phyloP scores from a whole-genome alignment of 768 basidiomycete species.

The Lentinula raphanica region DNA sequence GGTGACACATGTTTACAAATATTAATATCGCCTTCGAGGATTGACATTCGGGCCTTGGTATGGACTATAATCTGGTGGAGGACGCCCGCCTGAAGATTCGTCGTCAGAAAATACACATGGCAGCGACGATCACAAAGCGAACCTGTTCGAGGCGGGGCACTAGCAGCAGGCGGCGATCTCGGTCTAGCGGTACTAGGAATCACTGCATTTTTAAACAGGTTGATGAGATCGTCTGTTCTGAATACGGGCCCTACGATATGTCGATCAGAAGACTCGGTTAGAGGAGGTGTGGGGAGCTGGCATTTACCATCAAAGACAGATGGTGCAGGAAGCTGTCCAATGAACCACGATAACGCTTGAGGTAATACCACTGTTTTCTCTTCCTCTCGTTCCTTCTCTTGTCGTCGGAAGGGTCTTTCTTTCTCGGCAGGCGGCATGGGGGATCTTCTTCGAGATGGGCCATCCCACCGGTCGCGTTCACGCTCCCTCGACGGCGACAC shows the following conservation, averaged over 20 bases:
- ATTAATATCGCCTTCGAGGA: constrained; percentile 22
- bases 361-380: constrained; percentile 39
- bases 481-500: constrained; percentile 21
- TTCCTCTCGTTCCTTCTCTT: constrained; percentile 33
- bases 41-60: constrained; percentile 68
- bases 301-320: constrained; percentile 73
- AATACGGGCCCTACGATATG: constrained; percentile 73
- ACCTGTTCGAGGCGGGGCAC: constrained; percentile 52
- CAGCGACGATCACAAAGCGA: constrained; percentile 13
- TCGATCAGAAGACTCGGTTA: neutral
- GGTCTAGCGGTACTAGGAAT: constrained; percentile 60
- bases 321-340: constrained; percentile 71
- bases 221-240: constrained; percentile 86
- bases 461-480: constrained; percentile 23
- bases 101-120: neutral
- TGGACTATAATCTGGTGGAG: constrained; percentile 83
- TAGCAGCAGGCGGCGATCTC: constrained; percentile 55
- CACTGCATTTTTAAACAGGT: constrained; percentile 73
- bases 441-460: constrained; percentile 22
- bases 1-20: neutral
- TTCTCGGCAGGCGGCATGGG: constrained; percentile 27
- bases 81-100: constrained; percentile 49
- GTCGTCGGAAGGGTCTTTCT: neutral
- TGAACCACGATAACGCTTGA: constrained; percentile 57
- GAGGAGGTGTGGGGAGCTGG: constrained; percentile 11